Conservation (phyloP, 2,329 filamentous ascomycete species). For the Alternaria brassicae region DNA sequence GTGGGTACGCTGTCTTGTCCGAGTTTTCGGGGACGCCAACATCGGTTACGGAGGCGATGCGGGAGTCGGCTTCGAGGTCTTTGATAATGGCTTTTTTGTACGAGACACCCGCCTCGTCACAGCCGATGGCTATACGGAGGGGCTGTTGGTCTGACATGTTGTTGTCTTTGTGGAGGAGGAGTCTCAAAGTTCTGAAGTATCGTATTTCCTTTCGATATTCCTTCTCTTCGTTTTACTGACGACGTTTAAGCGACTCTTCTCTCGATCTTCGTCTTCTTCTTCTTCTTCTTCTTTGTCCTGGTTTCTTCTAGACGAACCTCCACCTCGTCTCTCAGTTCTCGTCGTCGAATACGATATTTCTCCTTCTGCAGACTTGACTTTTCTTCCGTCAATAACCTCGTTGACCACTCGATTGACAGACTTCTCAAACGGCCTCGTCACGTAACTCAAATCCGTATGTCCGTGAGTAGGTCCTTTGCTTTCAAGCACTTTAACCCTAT, state of each 20-base stretch:
- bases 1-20: constrained; percentile 84
- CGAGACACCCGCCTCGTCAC: constrained; percentile 74
- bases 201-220: constrained; percentile 39
- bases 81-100: constrained; percentile 82
- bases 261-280: not conserved
- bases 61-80: constrained; percentile 71
- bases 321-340: constrained; percentile 12
- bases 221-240: constrained; percentile 18
- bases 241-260: constrained; percentile 11
- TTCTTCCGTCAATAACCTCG: constrained; percentile 40
- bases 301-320: constrained; percentile 5
- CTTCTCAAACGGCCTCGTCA: constrained; percentile 50
- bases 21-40: constrained; percentile 71
- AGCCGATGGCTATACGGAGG: constrained; percentile 68
- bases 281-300: constrained; percentile 5
- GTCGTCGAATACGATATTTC: constrained; percentile 29
- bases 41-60: constrained; percentile 73
- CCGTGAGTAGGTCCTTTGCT: constrained; percentile 43
- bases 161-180: not conserved
- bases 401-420: constrained; percentile 42
- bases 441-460: constrained; percentile 42
- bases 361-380: constrained; percentile 31
- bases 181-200: constrained; percentile 41
- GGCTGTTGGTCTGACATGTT: constrained; percentile 25
- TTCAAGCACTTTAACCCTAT: constrained; percentile 47